phyloP scores from a whole-genome alignment of 139 green algal genomes.

The Coelastrella sp. region DNA sequence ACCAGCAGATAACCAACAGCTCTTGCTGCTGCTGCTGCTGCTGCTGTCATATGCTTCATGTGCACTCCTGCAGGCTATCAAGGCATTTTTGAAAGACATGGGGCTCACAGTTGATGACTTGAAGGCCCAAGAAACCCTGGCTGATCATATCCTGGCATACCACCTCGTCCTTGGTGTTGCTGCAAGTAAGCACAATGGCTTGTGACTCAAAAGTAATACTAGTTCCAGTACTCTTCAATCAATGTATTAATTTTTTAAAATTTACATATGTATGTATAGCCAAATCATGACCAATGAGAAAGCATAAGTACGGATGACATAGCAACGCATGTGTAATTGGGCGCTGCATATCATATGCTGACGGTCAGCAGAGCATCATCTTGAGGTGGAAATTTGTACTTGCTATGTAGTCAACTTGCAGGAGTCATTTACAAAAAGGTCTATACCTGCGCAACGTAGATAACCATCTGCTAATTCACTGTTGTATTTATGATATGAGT shows the following conservation, averaged over 20 bases:
- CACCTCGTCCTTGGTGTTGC: constrained; percentile 1
- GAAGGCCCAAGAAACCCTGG: neutral
- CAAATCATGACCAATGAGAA: too few species aligned
- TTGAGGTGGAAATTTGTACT: neutral
- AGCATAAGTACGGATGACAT: neutral
- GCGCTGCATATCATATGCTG: neutral
- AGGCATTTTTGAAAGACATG: constrained; percentile 3
- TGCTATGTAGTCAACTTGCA: too few species aligned
- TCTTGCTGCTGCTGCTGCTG: constrained; percentile 13
- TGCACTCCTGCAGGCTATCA: neutral
- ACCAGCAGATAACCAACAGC: too few species aligned
- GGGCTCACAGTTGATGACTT: neutral
- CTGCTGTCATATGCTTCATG: neutral
- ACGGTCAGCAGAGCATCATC: neutral
- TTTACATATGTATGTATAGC: neutral
- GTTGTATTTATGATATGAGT: too few species aligned
- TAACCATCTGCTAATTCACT: too few species aligned
- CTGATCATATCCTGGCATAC: constrained; percentile 13
- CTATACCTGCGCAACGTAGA: too few species aligned
- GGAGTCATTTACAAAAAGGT: too few species aligned
- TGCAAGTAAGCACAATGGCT: neutral
- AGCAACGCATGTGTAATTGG: too few species aligned
- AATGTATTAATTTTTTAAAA: too few species aligned
- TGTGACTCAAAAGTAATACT: neutral
- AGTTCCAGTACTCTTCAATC: neutral